Percentiles rank a stretch among this genome's conserved stretches.
phyloP scores from a whole-genome alignment of 2,329 filamentous ascomycete species.

The Ascochyta koolunga region DNA sequence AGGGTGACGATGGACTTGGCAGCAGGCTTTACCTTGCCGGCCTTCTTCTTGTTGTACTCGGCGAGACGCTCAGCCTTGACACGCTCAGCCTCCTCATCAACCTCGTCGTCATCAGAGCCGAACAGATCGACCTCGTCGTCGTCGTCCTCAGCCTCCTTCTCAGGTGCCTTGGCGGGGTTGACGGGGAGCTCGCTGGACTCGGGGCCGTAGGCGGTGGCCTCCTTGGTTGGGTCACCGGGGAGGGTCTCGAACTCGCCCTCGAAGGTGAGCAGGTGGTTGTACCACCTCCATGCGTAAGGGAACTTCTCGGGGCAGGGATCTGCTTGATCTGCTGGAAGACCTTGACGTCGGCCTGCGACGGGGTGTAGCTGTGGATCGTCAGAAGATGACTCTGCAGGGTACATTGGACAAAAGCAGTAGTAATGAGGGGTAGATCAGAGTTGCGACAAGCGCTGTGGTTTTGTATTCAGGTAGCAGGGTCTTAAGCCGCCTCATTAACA shows the following conservation, averaged over 20 bases:
- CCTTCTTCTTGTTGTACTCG: constrained; percentile 98
- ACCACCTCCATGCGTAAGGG: constrained; percentile 95
- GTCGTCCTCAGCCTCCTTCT: constrained; percentile 62
- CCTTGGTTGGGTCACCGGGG: constrained; percentile 87
- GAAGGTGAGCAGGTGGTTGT: constrained; percentile 96
- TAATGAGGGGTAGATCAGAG: constrained; percentile 61
- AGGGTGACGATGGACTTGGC: constrained; percentile 97
- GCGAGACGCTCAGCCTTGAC: constrained; percentile 88
- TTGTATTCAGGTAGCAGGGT: constrained; percentile 81
- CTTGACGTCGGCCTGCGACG: constrained; percentile 95
- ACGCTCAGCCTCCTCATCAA: constrained; percentile 73
- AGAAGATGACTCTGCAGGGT: constrained; percentile 28
- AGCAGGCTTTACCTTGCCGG: constrained; percentile 83
- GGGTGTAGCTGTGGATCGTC: constrained; percentile 59
- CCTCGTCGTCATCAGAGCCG: constrained; percentile 79
- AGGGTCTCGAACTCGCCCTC: constrained; percentile 91
- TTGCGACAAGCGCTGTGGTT: constrained; percentile 75
- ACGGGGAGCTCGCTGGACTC: constrained; percentile 76
- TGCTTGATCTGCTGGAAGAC: constrained; percentile 87
- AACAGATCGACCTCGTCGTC: constrained; percentile 89
- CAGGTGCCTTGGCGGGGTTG: constrained; percentile 85
- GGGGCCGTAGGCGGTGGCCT: constrained; percentile 89
- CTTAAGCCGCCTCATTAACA: constrained; percentile 96
- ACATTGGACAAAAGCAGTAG: constrained; percentile 16
- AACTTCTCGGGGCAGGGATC: constrained; percentile 81